A percentile compares a stretch with the other conserved stretches of the same genome.
These are phyloP conservation scores for Cutaneotrichosporon mucoides DNA, from an alignment of 1,284 basidiomycete species.

Conservation along the genomic window DNA sequence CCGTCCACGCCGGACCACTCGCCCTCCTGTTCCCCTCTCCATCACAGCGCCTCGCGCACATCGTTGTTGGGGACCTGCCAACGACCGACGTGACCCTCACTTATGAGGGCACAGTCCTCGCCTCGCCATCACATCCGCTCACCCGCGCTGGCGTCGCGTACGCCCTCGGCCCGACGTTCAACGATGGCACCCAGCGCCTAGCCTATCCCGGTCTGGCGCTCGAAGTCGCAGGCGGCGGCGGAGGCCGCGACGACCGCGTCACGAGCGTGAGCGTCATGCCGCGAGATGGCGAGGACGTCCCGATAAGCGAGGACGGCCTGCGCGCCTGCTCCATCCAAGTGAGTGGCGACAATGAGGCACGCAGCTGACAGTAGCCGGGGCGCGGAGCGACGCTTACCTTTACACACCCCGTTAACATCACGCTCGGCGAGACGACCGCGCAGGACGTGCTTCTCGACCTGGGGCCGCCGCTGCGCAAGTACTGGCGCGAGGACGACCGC, in stretches of 20 bases:
- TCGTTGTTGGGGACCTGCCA: conserved; percentile 53
- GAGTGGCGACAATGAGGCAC: background rate
- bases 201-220: conserved; percentile 74
- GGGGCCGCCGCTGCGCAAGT: conserved; percentile 68
- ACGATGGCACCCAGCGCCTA: conserved; percentile 38
- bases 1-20: conserved; percentile 70
- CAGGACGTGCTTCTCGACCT: conserved; percentile 75
- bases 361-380: conserved; percentile 56
- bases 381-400: conserved; percentile 62
- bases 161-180: conserved; percentile 78
- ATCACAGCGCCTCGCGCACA: conserved; percentile 69
- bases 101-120: conserved; percentile 65
- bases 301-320: conserved; percentile 8
- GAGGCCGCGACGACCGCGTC: conserved; percentile 44
- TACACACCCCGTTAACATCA: conserved; percentile 54
- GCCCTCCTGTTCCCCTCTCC: conserved; percentile 69
- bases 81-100: conserved; percentile 54
- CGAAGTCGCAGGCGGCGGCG: conserved; percentile 61
- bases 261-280: conserved; percentile 26
- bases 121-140: conserved; percentile 55
- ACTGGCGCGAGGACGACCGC: conserved; percentile 81
- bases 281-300: conserved; percentile 44
- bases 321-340: conserved; percentile 23
- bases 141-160: conserved; percentile 64
- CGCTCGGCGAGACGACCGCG: conserved; percentile 72